phyloP scores from a whole-genome alignment of 345 rosid species.

The Aurinia saxatilis region DNA sequence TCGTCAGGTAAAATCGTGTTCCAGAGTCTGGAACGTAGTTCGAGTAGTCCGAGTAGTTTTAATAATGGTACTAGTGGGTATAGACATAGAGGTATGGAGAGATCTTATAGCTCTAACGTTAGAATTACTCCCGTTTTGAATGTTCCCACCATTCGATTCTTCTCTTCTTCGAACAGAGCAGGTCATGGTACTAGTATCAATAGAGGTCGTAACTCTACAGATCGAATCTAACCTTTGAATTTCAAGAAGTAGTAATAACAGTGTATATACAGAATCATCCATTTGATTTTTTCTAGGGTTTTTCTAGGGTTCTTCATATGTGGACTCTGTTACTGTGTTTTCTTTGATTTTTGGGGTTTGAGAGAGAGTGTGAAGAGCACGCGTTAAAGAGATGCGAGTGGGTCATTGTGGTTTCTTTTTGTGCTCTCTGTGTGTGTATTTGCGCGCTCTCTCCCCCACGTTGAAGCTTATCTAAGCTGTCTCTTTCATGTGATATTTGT shows the following conservation, averaged over 20 bases:
- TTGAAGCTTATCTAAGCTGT: slow-evolving; percentile 31
- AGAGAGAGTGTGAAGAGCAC: neutral
- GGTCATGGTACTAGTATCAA: slow-evolving; percentile 3
- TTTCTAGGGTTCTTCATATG: slow-evolving; percentile 13
- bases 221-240: slow-evolving; percentile 9
- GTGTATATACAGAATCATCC: slow-evolving; percentile 3
- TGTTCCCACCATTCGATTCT: slow-evolving; percentile 59
- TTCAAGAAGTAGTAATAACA: neutral
- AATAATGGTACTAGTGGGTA: slow-evolving; percentile 72
- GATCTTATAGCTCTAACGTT: slow-evolving; percentile 79
- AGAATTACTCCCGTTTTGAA: slow-evolving; percentile 65
- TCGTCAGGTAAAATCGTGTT: slow-evolving; percentile 92
- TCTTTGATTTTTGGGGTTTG: neutral
- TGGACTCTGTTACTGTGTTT: neutral
- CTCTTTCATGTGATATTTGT: slow-evolving; percentile 26
- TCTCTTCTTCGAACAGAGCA: slow-evolving; percentile 44
- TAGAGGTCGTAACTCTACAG: slow-evolving; percentile 26
- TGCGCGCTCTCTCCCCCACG: slow-evolving; percentile 27
- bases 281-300: neutral
- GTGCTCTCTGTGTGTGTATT: slow-evolving; percentile 10
- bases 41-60: slow-evolving; percentile 96
- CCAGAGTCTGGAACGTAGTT: slow-evolving; percentile 82
- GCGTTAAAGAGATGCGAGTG: slow-evolving; percentile 15
- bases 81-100: slow-evolving; percentile 78
- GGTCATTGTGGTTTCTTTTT: neutral